A percentile compares a stretch with the other conserved stretches of the same genome.
phyloP scores from a whole-genome alignment of 768 basidiomycete species.

The Boletus sensibilis region DNA sequence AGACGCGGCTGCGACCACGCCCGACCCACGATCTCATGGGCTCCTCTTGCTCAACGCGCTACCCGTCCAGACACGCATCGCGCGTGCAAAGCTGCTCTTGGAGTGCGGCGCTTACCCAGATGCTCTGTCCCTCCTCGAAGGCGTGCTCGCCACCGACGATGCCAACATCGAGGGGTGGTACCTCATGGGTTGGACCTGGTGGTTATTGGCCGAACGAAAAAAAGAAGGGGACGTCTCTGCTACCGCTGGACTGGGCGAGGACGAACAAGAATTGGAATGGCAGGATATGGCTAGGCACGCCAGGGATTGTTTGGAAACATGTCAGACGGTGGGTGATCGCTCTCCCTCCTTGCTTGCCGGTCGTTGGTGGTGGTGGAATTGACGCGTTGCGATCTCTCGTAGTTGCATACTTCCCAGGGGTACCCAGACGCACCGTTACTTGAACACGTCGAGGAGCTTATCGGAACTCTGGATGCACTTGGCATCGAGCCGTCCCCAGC shows the following conservation, averaged over 20 bases:
- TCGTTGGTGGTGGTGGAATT: not conserved
- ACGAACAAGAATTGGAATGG: slow-evolving; percentile 53
- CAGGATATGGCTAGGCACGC: slow-evolving; percentile 78
- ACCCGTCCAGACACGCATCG: slow-evolving; percentile 70
- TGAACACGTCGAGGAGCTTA: slow-evolving; percentile 73
- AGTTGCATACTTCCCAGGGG: slow-evolving; percentile 71
- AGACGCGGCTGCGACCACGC: not conserved
- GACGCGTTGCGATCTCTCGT: not conserved
- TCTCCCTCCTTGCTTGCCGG: not conserved
- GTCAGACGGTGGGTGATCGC: slow-evolving; percentile 59
- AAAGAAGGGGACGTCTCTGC: slow-evolving; percentile 51
- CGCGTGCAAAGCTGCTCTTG: slow-evolving; percentile 78
- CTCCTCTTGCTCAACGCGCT: slow-evolving; percentile 22
- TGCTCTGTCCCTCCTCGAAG: slow-evolving; percentile 74
- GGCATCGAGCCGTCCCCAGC: slow-evolving; percentile 64
- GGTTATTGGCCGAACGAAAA: slow-evolving; percentile 73
- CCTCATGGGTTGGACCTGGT: slow-evolving; percentile 93
- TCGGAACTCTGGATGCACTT: slow-evolving; percentile 60
- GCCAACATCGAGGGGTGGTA: slow-evolving; percentile 92
- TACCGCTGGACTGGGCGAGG: slow-evolving; percentile 33
- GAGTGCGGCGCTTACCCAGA: slow-evolving; percentile 71
- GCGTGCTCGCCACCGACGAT: slow-evolving; percentile 78
- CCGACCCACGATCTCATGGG: slow-evolving; percentile 37
- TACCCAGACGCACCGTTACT: slow-evolving; percentile 76
- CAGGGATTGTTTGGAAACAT: slow-evolving; percentile 80